Evolutionary conservation across 2,329 filamentous ascomycete species (phyloP), one percentile per base, ranked within the genome.

Genomic region (Eutypa lata): DNA sequence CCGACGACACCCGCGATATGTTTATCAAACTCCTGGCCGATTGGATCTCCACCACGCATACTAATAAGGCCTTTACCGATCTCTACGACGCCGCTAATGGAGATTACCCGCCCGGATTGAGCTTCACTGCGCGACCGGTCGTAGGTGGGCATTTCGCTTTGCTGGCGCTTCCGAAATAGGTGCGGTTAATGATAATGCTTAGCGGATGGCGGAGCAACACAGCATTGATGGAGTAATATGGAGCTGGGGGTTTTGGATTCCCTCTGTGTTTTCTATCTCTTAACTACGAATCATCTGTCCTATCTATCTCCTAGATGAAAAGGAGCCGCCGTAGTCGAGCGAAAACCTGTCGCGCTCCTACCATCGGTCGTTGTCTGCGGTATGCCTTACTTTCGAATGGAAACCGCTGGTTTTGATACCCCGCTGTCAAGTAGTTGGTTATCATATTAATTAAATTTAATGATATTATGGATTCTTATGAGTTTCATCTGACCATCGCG

Each of bases 131-230:
- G 1, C 74, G 91, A 35, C 91, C 91, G 1, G 91, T 96, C 1
- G 79, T 88, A 43, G 91, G 91, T 2, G 90, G 87, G 0, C 84
- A 90, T 69, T 96, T 93, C 75, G 86, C 90, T 2, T 81, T 92
- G 61, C 72, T 96, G 68, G 87, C 89, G 22, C 71, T 93, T 53
- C 63, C 64, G 5, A 54, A 54, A 38, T 35, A 42, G 14, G 26
- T n/a, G 7, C n/a, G 18, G 16, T 35, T 11, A n/a, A n/a, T n/a
- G n/a, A 8, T 18, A 10, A n/a, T 21, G 2, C 11, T n/a, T n/a
- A n/a, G n/a, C n/a, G n/a, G n/a, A n/a, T n/a, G n/a, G n/a, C n/a
- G n/a, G n/a, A n/a, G n/a, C n/a, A n/a, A n/a, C n/a, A n/a, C n/a
- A n/a, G n/a, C n/a, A n/a, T n/a, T n/a, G n/a, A 22, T 35, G 7